phyloP scores from a whole-genome alignment of 371 early-diverging fungal species.

The Mucor racemosus region DNA sequence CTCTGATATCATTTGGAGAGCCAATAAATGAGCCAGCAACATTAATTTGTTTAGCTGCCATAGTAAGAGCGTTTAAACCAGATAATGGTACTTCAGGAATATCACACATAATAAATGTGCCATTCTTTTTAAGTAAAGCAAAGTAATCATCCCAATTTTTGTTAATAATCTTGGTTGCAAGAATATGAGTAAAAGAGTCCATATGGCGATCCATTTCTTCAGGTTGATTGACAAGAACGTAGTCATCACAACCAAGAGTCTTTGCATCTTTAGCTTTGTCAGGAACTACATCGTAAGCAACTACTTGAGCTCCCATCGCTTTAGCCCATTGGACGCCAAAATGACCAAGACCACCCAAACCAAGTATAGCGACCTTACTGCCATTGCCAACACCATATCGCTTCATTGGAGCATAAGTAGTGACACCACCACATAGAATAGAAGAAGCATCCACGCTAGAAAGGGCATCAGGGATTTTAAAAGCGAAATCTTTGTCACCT shows the following conservation, averaged over 20 bases:
- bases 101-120: conserved; percentile 63
- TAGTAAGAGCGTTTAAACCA: conserved; percentile 32
- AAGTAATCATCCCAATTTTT: conserved; percentile 41
- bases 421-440: conserved; percentile 57
- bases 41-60: conserved; percentile 44
- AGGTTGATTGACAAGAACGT: conserved; percentile 33
- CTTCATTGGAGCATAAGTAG: conserved; percentile 64
- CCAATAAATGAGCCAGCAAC: conserved; percentile 75
- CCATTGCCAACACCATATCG: conserved; percentile 50
- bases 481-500: conserved; percentile 55
- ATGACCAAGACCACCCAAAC: conserved; percentile 81
- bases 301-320: conserved; percentile 66
- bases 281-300: conserved; percentile 67
- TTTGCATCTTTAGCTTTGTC: conserved; percentile 69
- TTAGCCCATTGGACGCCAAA: conserved; percentile 65
- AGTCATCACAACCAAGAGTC: conserved; percentile 66
- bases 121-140: conserved; percentile 31
- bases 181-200: conserved; percentile 29
- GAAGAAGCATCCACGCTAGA: conserved; percentile 59
- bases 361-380: conserved; percentile 67
- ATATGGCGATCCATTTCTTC: conserved; percentile 19
- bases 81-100: conserved; percentile 60
- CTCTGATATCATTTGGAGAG: conserved; percentile 47
- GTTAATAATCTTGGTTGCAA: conserved; percentile 52
- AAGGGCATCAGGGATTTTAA: conserved; percentile 67